These are phyloP conservation scores for Agaricus blazei DNA, from an alignment of 768 basidiomycete species.

Conservation along the genomic window DNA sequence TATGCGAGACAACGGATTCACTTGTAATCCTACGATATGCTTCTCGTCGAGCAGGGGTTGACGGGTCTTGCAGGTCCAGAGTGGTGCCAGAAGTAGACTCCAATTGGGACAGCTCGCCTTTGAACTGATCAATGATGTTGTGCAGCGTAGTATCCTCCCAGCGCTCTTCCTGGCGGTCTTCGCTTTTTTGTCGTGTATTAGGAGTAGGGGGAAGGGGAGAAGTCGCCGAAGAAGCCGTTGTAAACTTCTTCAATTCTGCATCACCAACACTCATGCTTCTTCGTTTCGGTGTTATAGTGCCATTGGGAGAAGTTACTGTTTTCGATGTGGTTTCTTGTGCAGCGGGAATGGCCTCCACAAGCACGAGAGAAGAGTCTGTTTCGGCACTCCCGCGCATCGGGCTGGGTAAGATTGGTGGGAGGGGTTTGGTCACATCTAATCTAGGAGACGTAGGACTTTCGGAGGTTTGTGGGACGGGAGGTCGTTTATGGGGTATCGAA, in stretches of 20 bases:
- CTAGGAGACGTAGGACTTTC: conserved; percentile 40
- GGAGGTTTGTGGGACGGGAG: conserved; percentile 38
- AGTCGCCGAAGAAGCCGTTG: conserved; percentile 29
- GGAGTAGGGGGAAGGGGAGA: conserved; percentile 31
- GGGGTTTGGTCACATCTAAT: conserved; percentile 48
- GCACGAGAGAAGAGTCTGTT: conserved; percentile 49
- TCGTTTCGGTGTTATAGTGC: conserved; percentile 36
- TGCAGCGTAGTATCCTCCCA: conserved; percentile 41
- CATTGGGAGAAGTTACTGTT: conserved; percentile 14
- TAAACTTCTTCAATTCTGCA: conserved; percentile 46
- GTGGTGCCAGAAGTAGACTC: conserved; percentile 47
- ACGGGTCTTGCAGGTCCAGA: conserved; percentile 65
- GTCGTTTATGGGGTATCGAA: conserved; percentile 41
- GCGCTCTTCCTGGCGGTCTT: conserved; percentile 13
- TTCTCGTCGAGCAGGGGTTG: conserved; percentile 46
- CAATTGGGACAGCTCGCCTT: conserved; percentile 64
- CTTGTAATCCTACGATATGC: conserved; percentile 33
- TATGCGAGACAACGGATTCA: conserved; percentile 19
- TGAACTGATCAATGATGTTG: conserved; percentile 69
- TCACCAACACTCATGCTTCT: conserved; percentile 74
- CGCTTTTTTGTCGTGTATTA: conserved; percentile 12
- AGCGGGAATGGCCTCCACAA: conserved; percentile 42
- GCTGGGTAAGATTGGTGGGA: conserved; percentile 50
- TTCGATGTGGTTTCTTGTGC: conserved; percentile 26
- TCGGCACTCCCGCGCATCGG: conserved; percentile 36